A percentile compares a stretch with the other conserved stretches of the same genome.
phyloP scores from a whole-genome alignment of 257 asterid genomes.

The Salvia splendens region DNA sequence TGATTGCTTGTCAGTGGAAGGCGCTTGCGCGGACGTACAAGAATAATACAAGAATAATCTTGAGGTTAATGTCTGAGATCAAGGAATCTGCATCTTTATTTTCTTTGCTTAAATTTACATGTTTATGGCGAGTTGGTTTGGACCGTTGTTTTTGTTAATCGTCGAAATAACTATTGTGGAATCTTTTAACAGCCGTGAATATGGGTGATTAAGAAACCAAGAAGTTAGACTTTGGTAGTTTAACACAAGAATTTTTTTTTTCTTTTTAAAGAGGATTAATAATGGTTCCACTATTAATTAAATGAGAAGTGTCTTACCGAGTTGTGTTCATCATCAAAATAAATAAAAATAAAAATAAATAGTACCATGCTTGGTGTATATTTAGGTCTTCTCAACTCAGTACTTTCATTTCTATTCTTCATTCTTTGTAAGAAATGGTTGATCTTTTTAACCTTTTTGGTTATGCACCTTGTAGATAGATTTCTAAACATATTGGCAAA shows the following conservation, averaged over 20 bases:
- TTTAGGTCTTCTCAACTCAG: no score
- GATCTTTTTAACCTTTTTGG: no score
- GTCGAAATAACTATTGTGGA: conserved; percentile 27
- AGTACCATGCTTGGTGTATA: no score
- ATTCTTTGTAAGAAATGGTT: no score
- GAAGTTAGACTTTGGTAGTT: conserved; percentile 23
- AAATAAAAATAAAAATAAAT: no score
- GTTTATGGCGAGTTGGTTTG: conserved; percentile 29
- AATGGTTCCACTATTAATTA: no score
- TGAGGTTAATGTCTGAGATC: no score
- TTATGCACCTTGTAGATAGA: neutral
- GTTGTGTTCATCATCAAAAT: no score
- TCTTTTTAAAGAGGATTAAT: no score
- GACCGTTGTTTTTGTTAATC: conserved; percentile 46
- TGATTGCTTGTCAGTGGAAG: conserved; percentile 47
- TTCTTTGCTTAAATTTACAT: conserved; percentile 24
- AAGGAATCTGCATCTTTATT: conserved; percentile 23
- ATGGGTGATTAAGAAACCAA: conserved; percentile 38
- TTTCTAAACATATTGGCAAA: neutral
- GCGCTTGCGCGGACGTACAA: conserved; percentile 39
- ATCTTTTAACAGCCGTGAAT: conserved; percentile 26
- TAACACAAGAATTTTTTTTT: no score
- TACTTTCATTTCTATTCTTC: no score
- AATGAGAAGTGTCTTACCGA: no score
- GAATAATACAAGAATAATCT: conserved; percentile 36